Percentiles rank a stretch among this genome's conserved stretches.
phyloP scores from a whole-genome alignment of 2,329 filamentous ascomycete genomes.

The Fusarium verticillioides region DNA sequence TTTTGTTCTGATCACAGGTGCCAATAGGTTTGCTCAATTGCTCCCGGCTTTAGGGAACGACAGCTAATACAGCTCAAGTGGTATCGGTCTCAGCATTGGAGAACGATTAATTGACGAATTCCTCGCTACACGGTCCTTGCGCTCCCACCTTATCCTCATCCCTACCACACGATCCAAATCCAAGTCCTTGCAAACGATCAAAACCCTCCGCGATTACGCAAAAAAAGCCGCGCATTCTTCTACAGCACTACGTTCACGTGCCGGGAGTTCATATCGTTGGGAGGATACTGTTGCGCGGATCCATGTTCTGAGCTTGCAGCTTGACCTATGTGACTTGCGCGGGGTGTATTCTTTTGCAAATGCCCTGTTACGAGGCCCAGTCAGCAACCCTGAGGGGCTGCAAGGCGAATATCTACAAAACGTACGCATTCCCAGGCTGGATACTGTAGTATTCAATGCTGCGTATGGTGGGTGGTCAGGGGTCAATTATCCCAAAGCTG shows the following conservation, averaged over 20 bases:
- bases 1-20: constrained; percentile 82
- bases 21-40: constrained; percentile 74
- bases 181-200: constrained; percentile 80
- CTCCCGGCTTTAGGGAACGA: background rate
- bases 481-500: constrained; percentile 73
- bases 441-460: constrained; percentile 85
- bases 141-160: constrained; percentile 79
- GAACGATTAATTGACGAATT: constrained; percentile 92
- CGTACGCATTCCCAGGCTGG: constrained; percentile 74
- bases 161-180: constrained; percentile 81
- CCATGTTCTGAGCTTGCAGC: constrained; percentile 67
- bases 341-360: constrained; percentile 62
- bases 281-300: constrained; percentile 60
- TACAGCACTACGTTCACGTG: constrained; percentile 51
- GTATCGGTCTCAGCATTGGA: constrained; percentile 85
- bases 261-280: constrained; percentile 48
- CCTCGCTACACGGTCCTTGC: constrained; percentile 72
- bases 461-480: constrained; percentile 88
- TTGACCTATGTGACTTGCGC: constrained; percentile 70
- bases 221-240: constrained; percentile 56
- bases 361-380: constrained; percentile 55
- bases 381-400: constrained; percentile 58
- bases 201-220: constrained; percentile 70
- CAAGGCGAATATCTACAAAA: constrained; percentile 53
- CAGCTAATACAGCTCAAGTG: constrained; percentile 63